phyloP scores from a whole-genome alignment of 495 filamentous ascomycete genomes.

The Massariosphaeria phaeospora region DNA sequence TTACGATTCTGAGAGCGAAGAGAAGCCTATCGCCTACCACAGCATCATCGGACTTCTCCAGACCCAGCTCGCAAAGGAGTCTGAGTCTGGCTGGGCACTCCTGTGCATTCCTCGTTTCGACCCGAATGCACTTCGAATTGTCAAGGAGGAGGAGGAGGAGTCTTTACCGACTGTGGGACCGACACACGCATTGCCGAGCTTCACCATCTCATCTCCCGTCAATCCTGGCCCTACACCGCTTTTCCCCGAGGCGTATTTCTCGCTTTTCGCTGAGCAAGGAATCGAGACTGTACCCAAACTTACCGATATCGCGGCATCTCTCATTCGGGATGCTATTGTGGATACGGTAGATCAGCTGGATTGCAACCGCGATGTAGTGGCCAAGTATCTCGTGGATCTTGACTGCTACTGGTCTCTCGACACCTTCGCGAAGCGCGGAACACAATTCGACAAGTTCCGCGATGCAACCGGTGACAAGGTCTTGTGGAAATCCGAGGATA shows the following conservation, averaged over 20 bases:
- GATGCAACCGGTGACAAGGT: slow-evolving; percentile 65
- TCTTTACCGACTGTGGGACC: slow-evolving; percentile 19
- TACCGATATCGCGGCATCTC: slow-evolving; percentile 66
- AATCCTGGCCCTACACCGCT: slow-evolving; percentile 66
- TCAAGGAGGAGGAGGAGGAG: slow-evolving; percentile 23
- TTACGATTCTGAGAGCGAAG: slow-evolving; percentile 55
- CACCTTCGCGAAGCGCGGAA: slow-evolving; percentile 89
- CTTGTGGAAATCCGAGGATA: slow-evolving; percentile 97
- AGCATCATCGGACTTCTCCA: slow-evolving; percentile 83
- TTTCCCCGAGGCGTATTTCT: slow-evolving; percentile 91
- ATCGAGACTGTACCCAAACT: slow-evolving; percentile 83
- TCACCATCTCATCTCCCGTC: slow-evolving; percentile 70
- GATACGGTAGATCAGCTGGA: slow-evolving; percentile 94
- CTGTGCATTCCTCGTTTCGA: slow-evolving; percentile 80
- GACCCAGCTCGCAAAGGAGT: slow-evolving; percentile 71
- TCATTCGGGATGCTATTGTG: slow-evolving; percentile 78
- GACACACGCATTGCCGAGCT: slow-evolving; percentile 70
- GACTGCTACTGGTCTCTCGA: slow-evolving; percentile 87
- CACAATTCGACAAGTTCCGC: slow-evolving; percentile 79
- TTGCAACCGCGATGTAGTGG: slow-evolving; percentile 81
- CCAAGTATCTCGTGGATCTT: slow-evolving; percentile 85
- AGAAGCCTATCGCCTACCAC: slow-evolving; percentile 50
- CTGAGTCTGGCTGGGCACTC: slow-evolving; percentile 64
- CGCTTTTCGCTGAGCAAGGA: slow-evolving; percentile 83
- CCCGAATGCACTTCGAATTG: slow-evolving; percentile 47